phyloP scores from a whole-genome alignment of 169 alveolate species.

The Plasmodium ovale region DNA sequence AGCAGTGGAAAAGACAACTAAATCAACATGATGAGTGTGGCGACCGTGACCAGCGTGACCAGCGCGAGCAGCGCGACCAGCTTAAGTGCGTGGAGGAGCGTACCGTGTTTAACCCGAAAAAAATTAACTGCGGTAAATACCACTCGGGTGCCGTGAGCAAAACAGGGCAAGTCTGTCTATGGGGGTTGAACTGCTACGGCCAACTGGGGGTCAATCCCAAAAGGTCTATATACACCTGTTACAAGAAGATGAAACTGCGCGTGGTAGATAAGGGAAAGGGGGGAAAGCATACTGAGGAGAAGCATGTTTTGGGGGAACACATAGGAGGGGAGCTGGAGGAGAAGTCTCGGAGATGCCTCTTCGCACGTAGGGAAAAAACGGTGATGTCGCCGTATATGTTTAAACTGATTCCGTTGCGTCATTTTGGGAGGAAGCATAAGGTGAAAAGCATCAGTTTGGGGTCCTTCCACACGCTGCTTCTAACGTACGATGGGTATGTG shows the following conservation, averaged over 20 bases:
- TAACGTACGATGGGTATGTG: conserved; percentile 47
- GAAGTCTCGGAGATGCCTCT: background rate
- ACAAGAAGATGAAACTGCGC: conserved; percentile 6
- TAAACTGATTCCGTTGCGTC: conserved; percentile 33
- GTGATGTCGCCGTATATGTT: conserved; percentile 40
- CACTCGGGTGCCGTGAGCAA: conserved; percentile 66
- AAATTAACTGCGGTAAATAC: conserved; percentile 44
- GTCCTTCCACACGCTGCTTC: conserved; percentile 35
- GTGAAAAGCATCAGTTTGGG: conserved; percentile 64
- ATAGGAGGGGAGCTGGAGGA: background rate
- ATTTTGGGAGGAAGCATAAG: conserved; percentile 57
- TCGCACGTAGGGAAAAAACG: conserved; percentile 3
- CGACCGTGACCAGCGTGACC: too few species aligned
- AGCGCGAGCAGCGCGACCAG: too few species aligned
- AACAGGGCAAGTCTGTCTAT: conserved; percentile 50
- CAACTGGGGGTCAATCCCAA: conserved; percentile 42
- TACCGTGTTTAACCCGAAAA: conserved; percentile 40
- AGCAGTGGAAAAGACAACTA: too few species aligned
- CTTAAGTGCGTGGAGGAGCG: too few species aligned
- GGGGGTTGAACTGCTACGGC: conserved; percentile 64
- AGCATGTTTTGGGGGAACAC: background rate
- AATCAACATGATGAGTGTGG: too few species aligned
- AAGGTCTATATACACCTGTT: conserved; percentile 45
- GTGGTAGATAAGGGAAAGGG: background rate
- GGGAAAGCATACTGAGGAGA: background rate